These are phyloP conservation scores for Acmispon strigosus DNA, from an alignment of 306 rosid species.

Conservation along the genomic window DNA sequence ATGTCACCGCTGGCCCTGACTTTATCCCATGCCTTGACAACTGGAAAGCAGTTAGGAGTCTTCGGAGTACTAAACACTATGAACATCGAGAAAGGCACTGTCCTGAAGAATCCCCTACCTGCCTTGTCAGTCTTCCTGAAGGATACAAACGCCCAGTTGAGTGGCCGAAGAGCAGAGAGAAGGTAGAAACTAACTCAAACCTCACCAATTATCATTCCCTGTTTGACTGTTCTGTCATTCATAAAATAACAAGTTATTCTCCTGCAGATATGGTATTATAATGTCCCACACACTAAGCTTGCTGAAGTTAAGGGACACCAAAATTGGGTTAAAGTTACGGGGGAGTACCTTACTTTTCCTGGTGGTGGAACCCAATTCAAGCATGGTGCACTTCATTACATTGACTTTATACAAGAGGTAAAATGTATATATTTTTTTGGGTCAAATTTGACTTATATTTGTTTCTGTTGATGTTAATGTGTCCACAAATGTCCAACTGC, in stretches of 20 bases:
- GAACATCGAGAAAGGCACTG: constrained; percentile 99
- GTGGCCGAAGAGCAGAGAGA: constrained; percentile 95
- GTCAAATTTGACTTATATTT: neutral
- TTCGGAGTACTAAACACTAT: constrained; percentile 89
- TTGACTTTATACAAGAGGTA: constrained; percentile 89
- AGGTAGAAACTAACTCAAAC: constrained; percentile 42
- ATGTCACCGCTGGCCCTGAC: constrained; percentile 85
- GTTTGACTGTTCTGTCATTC: neutral
- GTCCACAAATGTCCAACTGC: neutral
- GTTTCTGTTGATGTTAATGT: neutral
- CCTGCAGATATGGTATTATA: constrained; percentile 88
- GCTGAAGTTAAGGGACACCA: constrained; percentile 91
- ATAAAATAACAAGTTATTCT: constrained; percentile 27
- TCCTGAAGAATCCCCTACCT: constrained; percentile 90
- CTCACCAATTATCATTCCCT: neutral
- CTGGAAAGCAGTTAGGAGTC: constrained; percentile 72
- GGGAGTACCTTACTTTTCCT: constrained; percentile 91
- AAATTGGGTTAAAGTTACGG: constrained; percentile 93
- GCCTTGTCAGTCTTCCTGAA: constrained; percentile 85
- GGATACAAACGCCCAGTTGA: constrained; percentile 75
- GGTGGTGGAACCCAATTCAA: constrained; percentile 99
- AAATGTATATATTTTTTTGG: neutral
- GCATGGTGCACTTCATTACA: constrained; percentile 99
- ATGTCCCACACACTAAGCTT: constrained; percentile 93
- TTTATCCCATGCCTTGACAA: constrained; percentile 97